These are phyloP conservation scores for Reutealis trisperma DNA, from an alignment of 345 rosid genomes.

Conservation along the genomic window DNA sequence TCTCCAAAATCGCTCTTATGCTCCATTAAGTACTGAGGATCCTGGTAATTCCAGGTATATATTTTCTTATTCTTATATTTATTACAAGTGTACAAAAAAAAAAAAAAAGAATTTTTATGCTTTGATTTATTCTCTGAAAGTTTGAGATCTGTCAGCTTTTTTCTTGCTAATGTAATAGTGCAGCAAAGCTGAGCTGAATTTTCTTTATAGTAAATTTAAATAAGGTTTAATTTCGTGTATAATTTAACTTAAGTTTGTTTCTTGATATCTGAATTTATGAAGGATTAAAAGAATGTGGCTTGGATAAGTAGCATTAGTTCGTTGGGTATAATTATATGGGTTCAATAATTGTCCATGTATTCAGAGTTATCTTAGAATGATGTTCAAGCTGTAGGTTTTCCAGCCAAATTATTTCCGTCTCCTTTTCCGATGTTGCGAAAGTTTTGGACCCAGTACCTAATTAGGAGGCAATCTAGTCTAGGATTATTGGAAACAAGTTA, in stretches of 20 bases:
- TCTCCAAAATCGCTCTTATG: conserved; percentile 59
- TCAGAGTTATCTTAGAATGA: neutral
- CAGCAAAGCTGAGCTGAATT: neutral
- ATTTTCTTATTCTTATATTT: neutral
- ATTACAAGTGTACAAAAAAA: no score
- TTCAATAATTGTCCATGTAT: no score
- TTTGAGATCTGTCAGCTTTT: neutral
- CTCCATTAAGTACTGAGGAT: conserved; percentile 90
- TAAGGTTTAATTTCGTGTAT: neutral
- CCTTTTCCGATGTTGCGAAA: neutral
- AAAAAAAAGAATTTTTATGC: neutral
- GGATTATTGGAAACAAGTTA: neutral
- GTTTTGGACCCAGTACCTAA: neutral
- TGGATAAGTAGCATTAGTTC: conserved; percentile 2
- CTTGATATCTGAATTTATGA: neutral
- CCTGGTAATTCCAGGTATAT: conserved; percentile 76
- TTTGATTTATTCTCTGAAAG: neutral
- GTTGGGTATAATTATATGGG: neutral
- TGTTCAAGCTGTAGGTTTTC: neutral
- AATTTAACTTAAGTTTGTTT: neutral
- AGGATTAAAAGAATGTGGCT: conserved; percentile 3
- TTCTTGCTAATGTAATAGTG: neutral
- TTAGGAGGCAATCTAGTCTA: neutral
- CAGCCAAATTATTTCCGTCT: neutral
- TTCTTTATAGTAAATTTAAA: neutral